phyloP scores from a whole-genome alignment of 805 yeast species.

The Yamadazyma phyllophila region DNA sequence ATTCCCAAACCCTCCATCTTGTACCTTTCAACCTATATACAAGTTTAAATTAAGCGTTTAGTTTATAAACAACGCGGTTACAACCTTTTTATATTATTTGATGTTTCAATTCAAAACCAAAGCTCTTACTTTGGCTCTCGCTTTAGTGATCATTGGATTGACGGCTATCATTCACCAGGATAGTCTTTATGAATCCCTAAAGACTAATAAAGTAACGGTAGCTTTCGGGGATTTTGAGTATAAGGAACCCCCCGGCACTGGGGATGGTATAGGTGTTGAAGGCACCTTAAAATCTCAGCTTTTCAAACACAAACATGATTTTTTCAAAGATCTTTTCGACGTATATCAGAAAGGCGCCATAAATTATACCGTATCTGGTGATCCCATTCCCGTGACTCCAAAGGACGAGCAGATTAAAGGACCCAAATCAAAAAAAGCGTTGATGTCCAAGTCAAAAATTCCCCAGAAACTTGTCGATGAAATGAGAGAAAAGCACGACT shows the following conservation, averaged over 20 bases:
- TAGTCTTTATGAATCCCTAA: background rate
- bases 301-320: background rate
- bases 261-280: background rate
- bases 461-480: conserved; percentile 20
- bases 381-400: conserved; percentile 20
- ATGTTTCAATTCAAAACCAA: background rate
- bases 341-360: conserved; percentile 12
- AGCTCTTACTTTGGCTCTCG: background rate
- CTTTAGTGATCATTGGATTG: background rate
- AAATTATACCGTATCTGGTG: conserved; percentile 13
- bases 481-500: conserved; percentile 20
- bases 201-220: too few relatives aligned
- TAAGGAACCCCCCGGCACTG: too few relatives aligned
- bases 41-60: too few relatives aligned
- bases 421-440: conserved; percentile 17
- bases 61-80: background rate
- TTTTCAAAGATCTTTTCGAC: conserved; percentile 16
- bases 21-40: too few relatives aligned
- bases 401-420: conserved; percentile 15
- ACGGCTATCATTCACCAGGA: background rate
- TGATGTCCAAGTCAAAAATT: conserved; percentile 25
- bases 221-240: background rate
- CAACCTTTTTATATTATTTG: background rate
- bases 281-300: background rate
- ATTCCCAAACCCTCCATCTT: too few relatives aligned